Evolutionary conservation across 2,329 filamentous ascomycete genomes (phyloP).

Genomic region (Beauveria bassiana): DNA sequence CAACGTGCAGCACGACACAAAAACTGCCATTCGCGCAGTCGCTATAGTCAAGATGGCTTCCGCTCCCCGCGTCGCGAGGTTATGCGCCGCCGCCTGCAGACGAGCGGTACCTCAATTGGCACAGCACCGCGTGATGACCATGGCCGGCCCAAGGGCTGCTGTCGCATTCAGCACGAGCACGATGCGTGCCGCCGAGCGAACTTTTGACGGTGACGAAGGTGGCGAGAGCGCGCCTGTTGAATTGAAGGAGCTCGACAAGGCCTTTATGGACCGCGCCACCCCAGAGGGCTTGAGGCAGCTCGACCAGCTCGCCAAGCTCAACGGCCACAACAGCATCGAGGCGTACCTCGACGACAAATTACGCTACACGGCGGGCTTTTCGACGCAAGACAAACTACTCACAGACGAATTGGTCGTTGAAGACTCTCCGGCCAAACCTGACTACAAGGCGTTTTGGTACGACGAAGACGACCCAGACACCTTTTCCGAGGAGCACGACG

Average conservation of each 20-base stretch:
- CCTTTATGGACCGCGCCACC: constrained; percentile 22
- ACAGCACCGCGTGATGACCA: background rate
- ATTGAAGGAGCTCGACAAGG: constrained; percentile 24
- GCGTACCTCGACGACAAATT: constrained; percentile 23
- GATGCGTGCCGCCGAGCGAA: constrained; percentile 14
- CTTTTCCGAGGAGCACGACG: constrained; percentile 46
- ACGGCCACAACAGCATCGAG: constrained; percentile 26
- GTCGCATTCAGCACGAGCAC: constrained; percentile 21
- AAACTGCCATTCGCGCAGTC: constrained; percentile 10
- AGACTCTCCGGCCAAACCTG: constrained; percentile 25
- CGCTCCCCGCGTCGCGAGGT: constrained; percentile 29
- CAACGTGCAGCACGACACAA: constrained; percentile 16
- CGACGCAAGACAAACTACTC: constrained; percentile 24
- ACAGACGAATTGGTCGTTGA: constrained; percentile 24
- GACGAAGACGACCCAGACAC: constrained; percentile 41
- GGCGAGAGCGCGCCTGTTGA: constrained; percentile 19
- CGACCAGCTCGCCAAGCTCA: constrained; percentile 28
- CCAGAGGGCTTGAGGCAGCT: constrained; percentile 26
- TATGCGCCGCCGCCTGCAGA: constrained; percentile 28
- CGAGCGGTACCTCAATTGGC: constrained; percentile 16
- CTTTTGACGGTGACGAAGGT: constrained; percentile 17
- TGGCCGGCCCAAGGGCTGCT: background rate
- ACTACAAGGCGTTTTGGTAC: constrained; percentile 39
- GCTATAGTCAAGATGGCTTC: constrained; percentile 27
- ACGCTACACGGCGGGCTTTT: constrained; percentile 22